Conservation (phyloP, 345 rosid species). For the Camelina neglecta region DNA sequence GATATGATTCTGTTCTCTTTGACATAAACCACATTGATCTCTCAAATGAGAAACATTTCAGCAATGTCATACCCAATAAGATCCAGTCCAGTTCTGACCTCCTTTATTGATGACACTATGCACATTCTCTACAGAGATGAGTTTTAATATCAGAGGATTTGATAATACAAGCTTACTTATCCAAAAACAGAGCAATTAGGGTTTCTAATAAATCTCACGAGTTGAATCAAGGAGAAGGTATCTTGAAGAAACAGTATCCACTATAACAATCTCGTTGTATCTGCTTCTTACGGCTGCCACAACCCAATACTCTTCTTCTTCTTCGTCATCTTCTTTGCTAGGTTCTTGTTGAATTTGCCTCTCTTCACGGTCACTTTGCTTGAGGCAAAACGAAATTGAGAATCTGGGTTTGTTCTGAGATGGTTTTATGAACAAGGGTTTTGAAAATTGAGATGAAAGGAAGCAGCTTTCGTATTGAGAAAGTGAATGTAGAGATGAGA, state of each 20-base stretch:
- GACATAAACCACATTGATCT: background rate
- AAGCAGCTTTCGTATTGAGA: conserved; percentile 25
- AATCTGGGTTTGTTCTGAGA: conserved; percentile 37
- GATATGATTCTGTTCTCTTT: background rate
- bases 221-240: conserved; percentile 85
- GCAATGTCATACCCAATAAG: conserved; percentile 67
- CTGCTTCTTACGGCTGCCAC: conserved; percentile 58
- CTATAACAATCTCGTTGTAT: conserved; percentile 75
- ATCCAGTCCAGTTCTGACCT: conserved; percentile 69
- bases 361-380: conserved; percentile 22
- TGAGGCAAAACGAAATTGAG: conserved; percentile 40
- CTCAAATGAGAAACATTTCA: background rate
- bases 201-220: conserved; percentile 40
- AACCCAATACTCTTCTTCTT: conserved; percentile 56
- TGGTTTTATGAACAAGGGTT: conserved; percentile 21
- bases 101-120: conserved; percentile 77
- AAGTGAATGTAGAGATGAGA: conserved; percentile 33
- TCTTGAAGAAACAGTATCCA: conserved; percentile 65
- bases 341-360: background rate
- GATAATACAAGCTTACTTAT: background rate
- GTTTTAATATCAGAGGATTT: conserved; percentile 20
- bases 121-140: conserved; percentile 58
- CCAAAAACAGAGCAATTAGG: background rate
- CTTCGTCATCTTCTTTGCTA: background rate
- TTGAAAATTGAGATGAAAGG: conserved; percentile 29